Evolutionary conservation across 2,329 filamentous ascomycete species (phyloP).

Genomic region (Helicocarpus griseus): DNA sequence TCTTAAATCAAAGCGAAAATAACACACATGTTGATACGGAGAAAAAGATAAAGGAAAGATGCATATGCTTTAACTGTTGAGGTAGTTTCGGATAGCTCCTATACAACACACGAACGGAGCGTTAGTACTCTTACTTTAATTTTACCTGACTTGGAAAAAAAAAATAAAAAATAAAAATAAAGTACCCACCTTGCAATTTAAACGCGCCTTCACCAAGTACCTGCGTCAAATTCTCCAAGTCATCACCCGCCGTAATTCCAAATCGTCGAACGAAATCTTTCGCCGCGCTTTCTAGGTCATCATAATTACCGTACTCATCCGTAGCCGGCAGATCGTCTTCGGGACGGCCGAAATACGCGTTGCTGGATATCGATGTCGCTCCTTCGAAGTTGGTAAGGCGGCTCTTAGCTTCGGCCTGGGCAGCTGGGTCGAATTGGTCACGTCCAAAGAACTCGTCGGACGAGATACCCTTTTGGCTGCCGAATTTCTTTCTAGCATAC

Average conservation of each 20-base stretch:
- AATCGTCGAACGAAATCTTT: constrained; percentile 95
- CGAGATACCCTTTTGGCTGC: constrained; percentile 86
- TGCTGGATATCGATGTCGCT: constrained; percentile 83
- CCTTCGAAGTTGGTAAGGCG: constrained; percentile 89
- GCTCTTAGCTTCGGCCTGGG: constrained; percentile 75
- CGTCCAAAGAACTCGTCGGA: constrained; percentile 98
- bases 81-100: constrained; percentile 41
- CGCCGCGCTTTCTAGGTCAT: constrained; percentile 82
- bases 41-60: constrained; percentile 6
- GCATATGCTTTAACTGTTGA: constrained; percentile 36
- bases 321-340: constrained; percentile 61
- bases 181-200: constrained; percentile 60
- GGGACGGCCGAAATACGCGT: constrained; percentile 91
- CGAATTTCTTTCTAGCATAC: constrained; percentile 82
- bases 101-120: neutral
- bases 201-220: constrained; percentile 77
- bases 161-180: neutral
- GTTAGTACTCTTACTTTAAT: neutral
- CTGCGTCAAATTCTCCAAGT: constrained; percentile 80
- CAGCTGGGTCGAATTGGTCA: constrained; percentile 68
- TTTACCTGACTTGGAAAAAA: neutral
- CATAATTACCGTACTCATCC: constrained; percentile 61
- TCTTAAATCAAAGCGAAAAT: neutral
- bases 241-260: constrained; percentile 89
- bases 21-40: neutral